phyloP scores from a whole-genome alignment of 2,329 filamentous ascomycete genomes.

The Colletotrichum scovillei region DNA sequence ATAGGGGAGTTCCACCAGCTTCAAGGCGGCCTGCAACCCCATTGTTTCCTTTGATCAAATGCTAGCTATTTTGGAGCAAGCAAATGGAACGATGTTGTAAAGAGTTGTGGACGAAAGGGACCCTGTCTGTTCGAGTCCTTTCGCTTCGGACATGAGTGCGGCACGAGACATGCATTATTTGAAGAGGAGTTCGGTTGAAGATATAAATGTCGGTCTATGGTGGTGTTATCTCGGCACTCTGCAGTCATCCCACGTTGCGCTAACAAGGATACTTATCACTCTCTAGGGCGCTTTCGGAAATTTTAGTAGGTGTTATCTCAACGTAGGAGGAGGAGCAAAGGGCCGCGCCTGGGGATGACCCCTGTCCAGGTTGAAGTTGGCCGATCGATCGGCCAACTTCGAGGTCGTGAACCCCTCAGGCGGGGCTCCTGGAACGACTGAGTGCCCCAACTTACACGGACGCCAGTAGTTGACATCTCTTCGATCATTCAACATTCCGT shows the following conservation, averaged over 20 bases:
- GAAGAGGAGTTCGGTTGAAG: background rate
- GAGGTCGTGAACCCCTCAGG: too few relatives aligned
- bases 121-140: background rate
- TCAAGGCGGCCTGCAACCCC: slow-evolving; percentile 40
- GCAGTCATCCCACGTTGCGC: background rate
- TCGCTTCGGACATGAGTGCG: background rate
- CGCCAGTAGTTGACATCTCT: background rate
- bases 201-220: slow-evolving; percentile 7
- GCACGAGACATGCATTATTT: background rate
- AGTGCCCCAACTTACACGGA: background rate
- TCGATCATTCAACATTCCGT: background rate
- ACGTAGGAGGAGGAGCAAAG: background rate
- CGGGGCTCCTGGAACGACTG: background rate
- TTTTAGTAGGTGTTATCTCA: background rate
- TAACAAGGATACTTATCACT: slow-evolving; percentile 18
- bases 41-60: slow-evolving; percentile 24
- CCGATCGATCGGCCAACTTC: slow-evolving; percentile 29
- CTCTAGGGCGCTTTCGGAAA: background rate
- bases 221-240: slow-evolving; percentile 16
- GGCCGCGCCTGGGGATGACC: background rate
- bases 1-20: slow-evolving; percentile 43
- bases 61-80: background rate
- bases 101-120: too few relatives aligned
- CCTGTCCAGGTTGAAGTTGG: background rate
- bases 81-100: background rate